Evolutionary conservation across 345 rosid genomes (phyloP), one percentile per base, ranked within the genome.

Genomic region (Eucalyptus erythrocorys): DNA sequence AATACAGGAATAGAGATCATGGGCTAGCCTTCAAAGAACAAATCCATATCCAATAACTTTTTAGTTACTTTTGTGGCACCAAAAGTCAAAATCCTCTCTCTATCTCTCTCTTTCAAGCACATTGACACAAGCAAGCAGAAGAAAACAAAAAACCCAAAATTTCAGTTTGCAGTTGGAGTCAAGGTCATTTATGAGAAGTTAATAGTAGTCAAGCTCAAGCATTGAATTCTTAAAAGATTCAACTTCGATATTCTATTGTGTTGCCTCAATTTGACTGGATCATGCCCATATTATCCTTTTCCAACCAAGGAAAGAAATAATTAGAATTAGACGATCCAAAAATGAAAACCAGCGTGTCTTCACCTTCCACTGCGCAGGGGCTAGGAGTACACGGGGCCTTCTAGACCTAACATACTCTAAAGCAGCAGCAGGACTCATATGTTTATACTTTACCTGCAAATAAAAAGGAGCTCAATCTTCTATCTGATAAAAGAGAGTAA

Each of bases 361-460:
- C 19, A 95, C 96, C 94, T 93, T 92, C 97, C 95, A 95, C 84
- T 95, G 97, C 6, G 94, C 90, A 48, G 95, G 96, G 42, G 96
- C 95, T 27, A 95, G 91, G 87, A 94, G 92, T 64, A 95, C 96
- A 68, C 95, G 87, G 66, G 97, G 97, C 90, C 97, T 94, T 93
- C 93, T 92, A 34, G 94, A 93, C 85, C 92, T 91, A 71, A 95
- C 97, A 76, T 90, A 89, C 87, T 95, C 96, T 43, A 95, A 91
- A 86, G 95, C 97, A 51, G 90, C 90, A 27, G 86, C 86, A 24
- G 96, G 95, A 89, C 94, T 89, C 97, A 95, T 93, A 87, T 92
- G 88, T 90, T 93, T 94, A 89, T 93, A 90, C 89, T 92, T 89
- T 49, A 95, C 94, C 95, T 94, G 92, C 91, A 91, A 53, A 87